Evolutionary conservation across 1,139 yeast genomes (phyloP).

Genomic region (Taphrina confusa): DNA sequence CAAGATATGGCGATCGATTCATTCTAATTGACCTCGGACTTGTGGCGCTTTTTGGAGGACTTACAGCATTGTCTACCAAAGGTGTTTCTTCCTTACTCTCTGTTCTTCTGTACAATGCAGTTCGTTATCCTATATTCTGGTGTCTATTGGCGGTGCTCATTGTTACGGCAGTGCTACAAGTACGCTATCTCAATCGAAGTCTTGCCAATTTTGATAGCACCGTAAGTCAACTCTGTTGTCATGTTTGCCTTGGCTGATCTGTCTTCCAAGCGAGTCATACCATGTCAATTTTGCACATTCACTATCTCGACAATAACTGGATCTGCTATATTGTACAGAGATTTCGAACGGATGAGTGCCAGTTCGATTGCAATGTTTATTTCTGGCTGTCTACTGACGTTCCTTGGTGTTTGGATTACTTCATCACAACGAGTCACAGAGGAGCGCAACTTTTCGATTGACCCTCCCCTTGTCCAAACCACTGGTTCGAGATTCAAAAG

Average conservation of each 20-base stretch:
- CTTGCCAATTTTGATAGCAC: constrained; percentile 50
- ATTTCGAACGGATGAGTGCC: constrained; percentile 46
- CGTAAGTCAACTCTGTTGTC: constrained; percentile 38
- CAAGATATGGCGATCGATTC: constrained; percentile 37
- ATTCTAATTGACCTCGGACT: constrained; percentile 45
- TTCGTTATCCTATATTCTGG: constrained; percentile 46
- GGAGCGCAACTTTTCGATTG: neutral
- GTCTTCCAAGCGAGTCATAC: constrained; percentile 46
- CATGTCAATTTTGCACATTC: constrained; percentile 53
- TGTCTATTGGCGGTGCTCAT: constrained; percentile 44
- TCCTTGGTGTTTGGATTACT: constrained; percentile 51
- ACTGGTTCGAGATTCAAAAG: constrained; percentile 1
- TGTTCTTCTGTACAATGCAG: constrained; percentile 43
- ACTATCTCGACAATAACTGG: constrained; percentile 50
- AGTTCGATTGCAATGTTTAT: constrained; percentile 43
- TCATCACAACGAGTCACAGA: constrained; percentile 35
- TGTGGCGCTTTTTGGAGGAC: constrained; percentile 53
- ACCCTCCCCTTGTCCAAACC: neutral
- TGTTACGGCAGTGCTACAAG: constrained; percentile 49
- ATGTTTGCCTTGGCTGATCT: no score
- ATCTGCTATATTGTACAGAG: constrained; percentile 50
- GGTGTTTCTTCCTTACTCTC: constrained; percentile 48
- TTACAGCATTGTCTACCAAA: constrained; percentile 52
- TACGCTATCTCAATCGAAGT: constrained; percentile 48
- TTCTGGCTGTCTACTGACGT: constrained; percentile 48